A percentile compares a stretch with the other conserved stretches of the same genome.
Evolutionary conservation across 2,329 filamentous ascomycete species (phyloP).

Genomic region (Cladosporium sp.): DNA sequence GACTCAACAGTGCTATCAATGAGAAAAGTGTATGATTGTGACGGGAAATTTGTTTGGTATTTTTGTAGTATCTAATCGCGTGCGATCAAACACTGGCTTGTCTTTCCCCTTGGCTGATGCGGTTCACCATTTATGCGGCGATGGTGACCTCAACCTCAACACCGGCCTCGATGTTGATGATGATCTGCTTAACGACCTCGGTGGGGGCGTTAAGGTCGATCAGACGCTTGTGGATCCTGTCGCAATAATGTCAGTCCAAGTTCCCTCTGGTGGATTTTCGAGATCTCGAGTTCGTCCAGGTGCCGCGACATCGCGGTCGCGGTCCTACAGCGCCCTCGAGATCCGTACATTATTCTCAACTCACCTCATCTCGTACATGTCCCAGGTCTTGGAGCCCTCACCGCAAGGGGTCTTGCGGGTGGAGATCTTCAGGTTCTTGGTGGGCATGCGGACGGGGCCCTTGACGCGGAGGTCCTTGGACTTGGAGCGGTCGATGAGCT

Average conservation of each 20-base stretch:
- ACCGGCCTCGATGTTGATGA: constrained; percentile 93
- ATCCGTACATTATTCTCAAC: constrained; percentile 20
- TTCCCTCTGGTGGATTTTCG: not conserved
- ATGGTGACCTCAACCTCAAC: constrained; percentile 94
- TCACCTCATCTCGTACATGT: constrained; percentile 91
- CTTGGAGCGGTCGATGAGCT: constrained; percentile 98
- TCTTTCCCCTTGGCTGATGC: constrained; percentile 4
- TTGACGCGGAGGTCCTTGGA: constrained; percentile 98
- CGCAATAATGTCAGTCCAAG: constrained; percentile 1
- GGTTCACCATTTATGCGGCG: constrained; percentile 63
- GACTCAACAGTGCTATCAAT: no score
- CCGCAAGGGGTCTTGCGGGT: constrained; percentile 99
- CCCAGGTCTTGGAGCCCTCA: constrained; percentile 99
- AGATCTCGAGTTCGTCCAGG: not conserved
- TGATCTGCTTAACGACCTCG: constrained; percentile 96
- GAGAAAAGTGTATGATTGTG: not conserved
- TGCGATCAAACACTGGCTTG: constrained; percentile 14
- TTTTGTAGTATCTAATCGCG: constrained; percentile 10
- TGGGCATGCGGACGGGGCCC: constrained; percentile 95
- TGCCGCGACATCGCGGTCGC: not conserved
- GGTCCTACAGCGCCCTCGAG: not conserved
- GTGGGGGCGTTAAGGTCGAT: constrained; percentile 83
- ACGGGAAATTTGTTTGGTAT: constrained; percentile 6
- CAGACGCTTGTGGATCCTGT: constrained; percentile 41
- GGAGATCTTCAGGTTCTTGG: constrained; percentile 94